Evolutionary conservation across 257 asterid genomes (phyloP).

Genomic region (Mentha longifolia): DNA sequence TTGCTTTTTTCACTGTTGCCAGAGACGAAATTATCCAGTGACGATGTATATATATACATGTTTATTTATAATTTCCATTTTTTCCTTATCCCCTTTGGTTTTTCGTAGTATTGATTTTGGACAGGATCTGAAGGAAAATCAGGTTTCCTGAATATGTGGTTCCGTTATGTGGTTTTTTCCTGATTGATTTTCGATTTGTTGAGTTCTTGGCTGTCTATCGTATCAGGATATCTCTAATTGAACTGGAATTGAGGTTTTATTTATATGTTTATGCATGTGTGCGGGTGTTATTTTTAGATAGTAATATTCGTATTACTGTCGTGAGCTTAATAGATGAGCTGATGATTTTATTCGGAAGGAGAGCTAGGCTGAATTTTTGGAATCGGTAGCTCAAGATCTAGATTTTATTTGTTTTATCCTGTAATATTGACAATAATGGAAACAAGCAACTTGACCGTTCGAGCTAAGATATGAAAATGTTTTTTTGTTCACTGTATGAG

Average conservation of each 20-base stretch:
- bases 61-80: neutral
- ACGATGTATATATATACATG: neutral
- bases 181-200: slow-evolving; percentile 11
- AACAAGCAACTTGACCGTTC: neutral
- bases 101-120: slow-evolving; percentile 3
- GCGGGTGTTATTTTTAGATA: neutral
- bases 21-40: neutral
- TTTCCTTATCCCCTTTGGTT: no score
- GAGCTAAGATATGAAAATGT: neutral
- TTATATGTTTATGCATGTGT: neutral
- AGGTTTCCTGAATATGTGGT: slow-evolving; percentile 1
- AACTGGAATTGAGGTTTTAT: slow-evolving; percentile 9
- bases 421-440: neutral
- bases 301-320: neutral
- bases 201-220: neutral
- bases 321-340: slow-evolving; percentile 13
- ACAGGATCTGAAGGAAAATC: slow-evolving; percentile 5
- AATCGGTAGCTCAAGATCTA: slow-evolving; percentile 26
- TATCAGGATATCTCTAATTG: neutral
- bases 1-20: neutral
- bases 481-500: neutral
- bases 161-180: no score
- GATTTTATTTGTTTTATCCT: neutral
- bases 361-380: slow-evolving; percentile 6
- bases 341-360: slow-evolving; percentile 6